phyloP scores from a whole-genome alignment of 371 early-diverging fungal species.

The Saksenaea vasiformis region DNA sequence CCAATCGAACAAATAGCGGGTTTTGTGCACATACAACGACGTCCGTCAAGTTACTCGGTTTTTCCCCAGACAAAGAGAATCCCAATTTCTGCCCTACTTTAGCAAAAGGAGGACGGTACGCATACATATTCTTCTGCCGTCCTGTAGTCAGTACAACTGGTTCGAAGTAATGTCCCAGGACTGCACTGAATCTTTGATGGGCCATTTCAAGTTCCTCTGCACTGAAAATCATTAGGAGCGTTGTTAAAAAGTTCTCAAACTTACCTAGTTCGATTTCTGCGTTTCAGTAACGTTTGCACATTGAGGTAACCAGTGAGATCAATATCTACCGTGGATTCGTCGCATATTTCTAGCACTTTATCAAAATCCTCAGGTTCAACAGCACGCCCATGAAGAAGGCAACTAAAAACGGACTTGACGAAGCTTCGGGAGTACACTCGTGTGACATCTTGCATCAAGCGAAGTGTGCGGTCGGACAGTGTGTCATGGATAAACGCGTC shows the following conservation, averaged over 20 bases:
- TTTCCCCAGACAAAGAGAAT: constrained; percentile 38
- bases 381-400: constrained; percentile 61
- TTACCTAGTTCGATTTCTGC: constrained; percentile 22
- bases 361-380: constrained; percentile 63
- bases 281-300: constrained; percentile 56
- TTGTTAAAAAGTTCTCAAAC: not conserved
- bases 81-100: constrained; percentile 43
- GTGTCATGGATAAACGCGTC: not conserved
- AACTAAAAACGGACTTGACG: constrained; percentile 65
- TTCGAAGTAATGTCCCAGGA: constrained; percentile 68
- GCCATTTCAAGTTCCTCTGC: constrained; percentile 52
- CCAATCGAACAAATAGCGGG: constrained; percentile 67
- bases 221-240: constrained; percentile 1
- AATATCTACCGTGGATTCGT: constrained; percentile 66
- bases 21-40: constrained; percentile 61
- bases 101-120: constrained; percentile 64
- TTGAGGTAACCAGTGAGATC: constrained; percentile 77
- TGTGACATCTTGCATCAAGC: constrained; percentile 36
- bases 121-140: constrained; percentile 59
- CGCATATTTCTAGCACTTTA: constrained; percentile 65
- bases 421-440: constrained; percentile 60
- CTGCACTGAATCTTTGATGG: constrained; percentile 54
- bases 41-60: constrained; percentile 52
- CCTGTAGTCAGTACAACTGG: constrained; percentile 53
- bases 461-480: constrained; percentile 27